These are phyloP conservation scores for Coemansia biformis DNA, from an alignment of 192 early-diverging fungal species.

Conservation along the genomic window DNA sequence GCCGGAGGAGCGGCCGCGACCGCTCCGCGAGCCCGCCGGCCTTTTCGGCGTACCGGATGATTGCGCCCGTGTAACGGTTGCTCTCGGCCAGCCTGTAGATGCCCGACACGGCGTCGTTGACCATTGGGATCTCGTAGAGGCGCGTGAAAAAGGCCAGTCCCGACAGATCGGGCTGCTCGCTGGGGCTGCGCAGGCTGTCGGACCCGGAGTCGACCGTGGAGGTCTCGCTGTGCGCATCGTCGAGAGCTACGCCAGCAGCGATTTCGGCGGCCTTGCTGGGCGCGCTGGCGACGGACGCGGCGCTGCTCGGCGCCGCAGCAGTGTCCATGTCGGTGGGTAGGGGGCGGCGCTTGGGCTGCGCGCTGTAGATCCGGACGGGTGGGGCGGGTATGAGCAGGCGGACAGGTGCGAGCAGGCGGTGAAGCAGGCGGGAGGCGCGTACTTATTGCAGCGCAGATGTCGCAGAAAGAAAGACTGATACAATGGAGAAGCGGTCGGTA, in stretches of 20 bases:
- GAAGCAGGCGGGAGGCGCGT: no score
- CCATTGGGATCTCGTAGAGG: slow-evolving; percentile 52
- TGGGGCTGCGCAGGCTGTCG: slow-evolving; percentile 6
- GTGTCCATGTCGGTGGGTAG: slow-evolving; percentile 20
- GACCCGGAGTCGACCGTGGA: slow-evolving; percentile 50
- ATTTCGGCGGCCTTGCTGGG: slow-evolving; percentile 26
- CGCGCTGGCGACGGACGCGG: slow-evolving; percentile 9
- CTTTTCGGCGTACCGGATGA: slow-evolving; percentile 45
- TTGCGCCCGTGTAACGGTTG: slow-evolving; percentile 40
- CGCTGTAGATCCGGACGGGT: no score
- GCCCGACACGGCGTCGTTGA: slow-evolving; percentile 51
- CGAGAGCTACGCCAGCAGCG: slow-evolving; percentile 23
- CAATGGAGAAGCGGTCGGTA: no score
- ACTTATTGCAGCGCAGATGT: no score
- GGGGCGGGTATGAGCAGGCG: neutral
- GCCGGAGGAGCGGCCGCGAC: slow-evolving; percentile 42
- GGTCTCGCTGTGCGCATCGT: slow-evolving; percentile 54
- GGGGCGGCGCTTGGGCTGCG: neutral
- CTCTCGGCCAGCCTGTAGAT: slow-evolving; percentile 49
- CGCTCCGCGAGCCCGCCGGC: slow-evolving; percentile 38
- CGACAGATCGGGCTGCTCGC: slow-evolving; percentile 28
- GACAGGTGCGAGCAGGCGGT: no score
- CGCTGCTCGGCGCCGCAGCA: slow-evolving; percentile 6
- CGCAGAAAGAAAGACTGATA: no score
- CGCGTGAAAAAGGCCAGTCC: slow-evolving; percentile 47